Evolutionary conservation across 805 yeast genomes (phyloP).

Genomic region (Nakazawaea sp.): DNA sequence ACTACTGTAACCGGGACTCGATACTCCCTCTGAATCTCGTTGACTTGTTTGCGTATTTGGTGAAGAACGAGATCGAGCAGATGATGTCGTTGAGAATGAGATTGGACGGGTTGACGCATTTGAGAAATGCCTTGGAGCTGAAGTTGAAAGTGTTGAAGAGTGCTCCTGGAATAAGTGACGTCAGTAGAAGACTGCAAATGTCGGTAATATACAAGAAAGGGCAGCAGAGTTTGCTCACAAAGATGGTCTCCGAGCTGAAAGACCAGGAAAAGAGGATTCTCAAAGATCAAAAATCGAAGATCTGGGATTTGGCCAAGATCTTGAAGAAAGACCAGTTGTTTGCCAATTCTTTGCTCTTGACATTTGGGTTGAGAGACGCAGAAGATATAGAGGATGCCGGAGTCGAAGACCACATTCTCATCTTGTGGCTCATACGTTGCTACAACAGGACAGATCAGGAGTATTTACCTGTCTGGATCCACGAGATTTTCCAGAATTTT

Average conservation of each 20-base stretch:
- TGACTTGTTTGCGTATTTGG: slow-evolving; percentile 45
- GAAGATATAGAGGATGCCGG: slow-evolving; percentile 42
- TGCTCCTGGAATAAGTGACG: background rate
- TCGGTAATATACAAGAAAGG: slow-evolving; percentile 30
- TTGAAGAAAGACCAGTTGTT: slow-evolving; percentile 43
- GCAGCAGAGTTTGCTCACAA: slow-evolving; percentile 31
- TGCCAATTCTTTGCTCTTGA: slow-evolving; percentile 44
- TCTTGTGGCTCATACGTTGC: slow-evolving; percentile 59
- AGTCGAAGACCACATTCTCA: slow-evolving; percentile 50
- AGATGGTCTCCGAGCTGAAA: slow-evolving; percentile 33
- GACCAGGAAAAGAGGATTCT: slow-evolving; percentile 33
- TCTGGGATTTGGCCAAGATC: slow-evolving; percentile 31
- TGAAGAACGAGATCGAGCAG: slow-evolving; percentile 40
- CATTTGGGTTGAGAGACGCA: slow-evolving; percentile 50
- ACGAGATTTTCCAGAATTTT: slow-evolving; percentile 26
- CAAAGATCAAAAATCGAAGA: slow-evolving; percentile 23
- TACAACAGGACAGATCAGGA: slow-evolving; percentile 35
- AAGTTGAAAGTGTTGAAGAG: slow-evolving; percentile 32
- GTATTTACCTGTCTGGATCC: slow-evolving; percentile 47
- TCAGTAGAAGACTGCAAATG: slow-evolving; percentile 14
- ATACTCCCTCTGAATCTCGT: slow-evolving; percentile 39
- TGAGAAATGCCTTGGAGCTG: slow-evolving; percentile 44
- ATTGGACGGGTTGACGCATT: slow-evolving; percentile 55
- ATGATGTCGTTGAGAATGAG: slow-evolving; percentile 40
- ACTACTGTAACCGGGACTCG: slow-evolving; percentile 20